These are phyloP conservation scores for Cicer yamashitae DNA, from an alignment of 306 rosid species.

Conservation along the genomic window DNA sequence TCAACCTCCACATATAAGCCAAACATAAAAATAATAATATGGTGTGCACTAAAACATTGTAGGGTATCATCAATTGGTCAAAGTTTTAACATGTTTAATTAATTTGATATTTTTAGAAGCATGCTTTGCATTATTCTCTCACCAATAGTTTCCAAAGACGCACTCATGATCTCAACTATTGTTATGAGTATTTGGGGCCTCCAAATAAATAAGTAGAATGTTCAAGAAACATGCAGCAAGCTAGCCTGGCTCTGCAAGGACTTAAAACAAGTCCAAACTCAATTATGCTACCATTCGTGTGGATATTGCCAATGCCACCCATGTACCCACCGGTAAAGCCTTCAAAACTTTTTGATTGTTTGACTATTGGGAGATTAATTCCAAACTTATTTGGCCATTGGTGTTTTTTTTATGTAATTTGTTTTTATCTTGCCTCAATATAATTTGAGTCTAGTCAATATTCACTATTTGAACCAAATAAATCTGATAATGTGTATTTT, in stretches of 20 bases:
- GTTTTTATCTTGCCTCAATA: neutral
- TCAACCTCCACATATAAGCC: conserved; percentile 33
- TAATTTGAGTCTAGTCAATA: too few relatives aligned
- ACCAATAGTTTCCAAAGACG: conserved; percentile 25
- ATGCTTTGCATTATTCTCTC: conserved; percentile 14
- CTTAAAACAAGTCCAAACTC: conserved; percentile 2
- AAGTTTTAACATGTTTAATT: conserved; percentile 4
- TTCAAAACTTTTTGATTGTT: conserved; percentile 7
- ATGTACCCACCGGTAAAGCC: conserved; percentile 1
- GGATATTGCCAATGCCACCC: neutral
- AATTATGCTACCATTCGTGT: neutral
- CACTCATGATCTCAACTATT: conserved; percentile 26
- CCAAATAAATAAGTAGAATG: conserved; percentile 34
- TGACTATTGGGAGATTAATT: conserved; percentile 8
- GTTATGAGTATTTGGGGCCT: conserved; percentile 14
- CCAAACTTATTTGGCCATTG: neutral
- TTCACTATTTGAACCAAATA: too few relatives aligned
- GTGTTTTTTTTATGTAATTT: neutral
- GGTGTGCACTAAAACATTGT: neutral
- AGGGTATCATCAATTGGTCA: neutral
- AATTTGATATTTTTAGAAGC: conserved; percentile 3
- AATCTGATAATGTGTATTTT: too few relatives aligned
- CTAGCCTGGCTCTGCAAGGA: conserved; percentile 40
- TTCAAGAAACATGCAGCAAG: conserved; percentile 39
- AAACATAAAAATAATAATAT: conserved; percentile 9